phyloP scores from a whole-genome alignment of 2,329 filamentous ascomycete genomes.

The Aspergillus sp. region DNA sequence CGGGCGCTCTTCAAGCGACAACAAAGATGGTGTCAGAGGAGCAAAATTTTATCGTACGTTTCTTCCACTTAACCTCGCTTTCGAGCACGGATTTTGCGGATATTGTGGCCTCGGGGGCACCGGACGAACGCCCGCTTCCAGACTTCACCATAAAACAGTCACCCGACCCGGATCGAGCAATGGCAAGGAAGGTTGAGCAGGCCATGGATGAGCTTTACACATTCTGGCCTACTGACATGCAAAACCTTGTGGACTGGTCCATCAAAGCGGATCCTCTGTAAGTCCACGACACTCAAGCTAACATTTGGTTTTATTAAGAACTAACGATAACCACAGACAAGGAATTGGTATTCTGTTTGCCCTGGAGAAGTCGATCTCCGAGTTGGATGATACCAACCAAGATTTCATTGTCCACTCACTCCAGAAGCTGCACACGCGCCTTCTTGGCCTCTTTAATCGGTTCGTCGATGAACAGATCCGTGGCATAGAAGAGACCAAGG shows the following conservation, averaged over 20 bases:
- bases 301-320: conserved; percentile 14
- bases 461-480: conserved; percentile 95
- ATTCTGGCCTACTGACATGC: conserved; percentile 76
- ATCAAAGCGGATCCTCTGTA: conserved; percentile 77
- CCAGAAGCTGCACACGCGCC: conserved; percentile 72
- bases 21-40: conserved; percentile 83
- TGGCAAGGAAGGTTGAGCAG: conserved; percentile 80
- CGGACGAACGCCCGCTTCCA: conserved; percentile 67
- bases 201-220: conserved; percentile 87
- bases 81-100: conserved; percentile 82
- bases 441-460: conserved; percentile 76
- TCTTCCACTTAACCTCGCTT: conserved; percentile 90
- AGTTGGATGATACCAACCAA: conserved; percentile 86
- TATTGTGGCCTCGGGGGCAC: conserved; percentile 64
- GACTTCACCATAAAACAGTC: conserved; percentile 73
- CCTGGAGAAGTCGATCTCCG: conserved; percentile 74
- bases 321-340: conserved; percentile 58
- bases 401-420: conserved; percentile 81
- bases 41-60: conserved; percentile 95
- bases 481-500: conserved; percentile 95
- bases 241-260: conserved; percentile 80
- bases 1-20: conserved; percentile 76
- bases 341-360: conserved; percentile 81
- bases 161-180: conserved; percentile 83
- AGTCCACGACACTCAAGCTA: conserved; percentile 40